Base-by-base conservation (phyloP, 306 rosid species). In the Pyrus communis region DNA sequence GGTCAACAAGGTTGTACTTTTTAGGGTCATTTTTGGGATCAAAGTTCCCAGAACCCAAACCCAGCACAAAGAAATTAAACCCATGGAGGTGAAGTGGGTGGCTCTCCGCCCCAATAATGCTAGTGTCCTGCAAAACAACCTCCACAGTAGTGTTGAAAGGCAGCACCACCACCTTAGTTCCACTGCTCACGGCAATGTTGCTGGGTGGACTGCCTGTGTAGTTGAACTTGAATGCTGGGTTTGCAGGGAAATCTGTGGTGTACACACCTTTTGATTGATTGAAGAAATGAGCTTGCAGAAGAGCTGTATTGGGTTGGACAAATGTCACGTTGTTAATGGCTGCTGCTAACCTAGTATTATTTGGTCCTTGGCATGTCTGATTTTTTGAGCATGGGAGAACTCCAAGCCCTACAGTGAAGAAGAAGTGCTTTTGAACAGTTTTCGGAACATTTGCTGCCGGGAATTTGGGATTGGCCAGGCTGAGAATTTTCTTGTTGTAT, bases 71-170 rank as follows among this genome's bases (percentile, higher is more conserved):
- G 85, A 91, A 91, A 70, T 89, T 91, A 54, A 84, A 91, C 1
- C 96, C 96, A 77, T 91, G 96, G 69, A 91, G 90, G 59, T 91
- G 96, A 82, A 91, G 89, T 7, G 96, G 96, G 80, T 91, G 96
- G 73, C 91, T 89, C 82, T 91, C 91, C 3, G 96, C 90, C 8
- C 84, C 86, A 77, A 88, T 78, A 13, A 91, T 86, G 78, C 89
- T 87, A 5, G 96, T 91, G 75, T 91, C 96, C 67, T 91, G 96
- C 61, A 91, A 60, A 7, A 89, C 83, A 71, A 91, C 7, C 82
- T 89, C 96, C 67, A 91, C 93, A 10, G 72, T 87, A 1, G 89
- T 11, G n/a, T 89, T 89, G 71, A 75, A 91, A 19, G 89, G 87
- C 59, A 91, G 78, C 58, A 69, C 85, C 73, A 66, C 89, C 28